Evolutionary conservation across 148 eudicot genomes (phyloP).

Genomic region (Cornus florida): DNA sequence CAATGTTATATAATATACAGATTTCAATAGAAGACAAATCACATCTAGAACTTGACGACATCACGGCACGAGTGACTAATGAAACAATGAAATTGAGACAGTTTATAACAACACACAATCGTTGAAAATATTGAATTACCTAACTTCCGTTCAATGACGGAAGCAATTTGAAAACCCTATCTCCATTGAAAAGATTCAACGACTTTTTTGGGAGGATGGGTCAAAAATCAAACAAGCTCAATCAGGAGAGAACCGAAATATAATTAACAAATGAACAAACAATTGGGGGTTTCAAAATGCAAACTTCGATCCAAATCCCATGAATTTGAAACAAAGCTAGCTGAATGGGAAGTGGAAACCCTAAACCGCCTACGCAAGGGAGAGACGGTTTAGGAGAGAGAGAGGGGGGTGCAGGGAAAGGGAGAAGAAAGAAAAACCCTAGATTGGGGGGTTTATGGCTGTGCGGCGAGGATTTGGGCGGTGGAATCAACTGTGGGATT

Average conservation of each 20-base stretch:
- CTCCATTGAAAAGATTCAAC: background rate
- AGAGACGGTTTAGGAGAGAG: too few relatives aligned
- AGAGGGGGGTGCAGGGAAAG: too few relatives aligned
- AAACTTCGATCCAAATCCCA: background rate
- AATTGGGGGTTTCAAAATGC: background rate
- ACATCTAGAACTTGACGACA: background rate
- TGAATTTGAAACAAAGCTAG: background rate
- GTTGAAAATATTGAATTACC: background rate
- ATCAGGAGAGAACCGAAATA: conserved; percentile 39
- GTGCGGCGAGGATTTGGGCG: too few relatives aligned
- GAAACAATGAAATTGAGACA: background rate
- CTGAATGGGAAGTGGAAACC: background rate
- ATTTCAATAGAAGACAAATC: background rate
- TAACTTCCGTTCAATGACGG: background rate
- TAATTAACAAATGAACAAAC: background rate
- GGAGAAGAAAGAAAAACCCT: too few relatives aligned
- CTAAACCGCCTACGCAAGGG: too few relatives aligned
- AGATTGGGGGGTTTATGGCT: too few relatives aligned
- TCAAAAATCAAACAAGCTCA: conserved; percentile 15
- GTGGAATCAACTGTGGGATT: too few relatives aligned
- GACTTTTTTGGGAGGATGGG: background rate
- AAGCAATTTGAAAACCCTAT: conserved; percentile 8
- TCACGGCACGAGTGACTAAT: conserved; percentile 2
- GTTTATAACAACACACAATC: background rate
- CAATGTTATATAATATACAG: background rate